Conservation (phyloP, 2,329 filamentous ascomycete genomes). For the Botrytis aclada region DNA sequence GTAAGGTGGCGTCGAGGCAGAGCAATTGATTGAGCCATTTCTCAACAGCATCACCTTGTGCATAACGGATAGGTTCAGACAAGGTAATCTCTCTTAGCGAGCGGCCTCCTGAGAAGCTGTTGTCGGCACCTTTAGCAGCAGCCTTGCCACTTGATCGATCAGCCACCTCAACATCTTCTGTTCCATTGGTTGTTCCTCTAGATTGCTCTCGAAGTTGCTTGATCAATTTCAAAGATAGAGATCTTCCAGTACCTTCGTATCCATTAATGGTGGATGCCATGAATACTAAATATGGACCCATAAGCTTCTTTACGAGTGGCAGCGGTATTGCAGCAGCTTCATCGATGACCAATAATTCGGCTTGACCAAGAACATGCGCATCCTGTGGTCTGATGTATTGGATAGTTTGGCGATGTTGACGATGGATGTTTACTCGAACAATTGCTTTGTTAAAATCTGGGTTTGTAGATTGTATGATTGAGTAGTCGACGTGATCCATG, state of each 20-base stretch:
- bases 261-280: slow-evolving; percentile 99
- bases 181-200: slow-evolving; percentile 56
- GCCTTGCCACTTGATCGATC: slow-evolving; percentile 77
- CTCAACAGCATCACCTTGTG: slow-evolving; percentile 85
- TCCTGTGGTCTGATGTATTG: slow-evolving; percentile 98
- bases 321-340: slow-evolving; percentile 95
- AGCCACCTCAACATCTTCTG: slow-evolving; percentile 62
- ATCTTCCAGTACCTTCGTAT: slow-evolving; percentile 94
- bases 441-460: slow-evolving; percentile 99
- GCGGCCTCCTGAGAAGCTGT: slow-evolving; percentile 61
- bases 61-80: slow-evolving; percentile 91
- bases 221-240: slow-evolving; percentile 91
- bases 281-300: slow-evolving; percentile 96
- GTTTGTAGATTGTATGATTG: slow-evolving; percentile 96
- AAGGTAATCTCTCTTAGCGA: slow-evolving; percentile 89
- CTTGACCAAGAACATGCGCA: slow-evolving; percentile 89
- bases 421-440: slow-evolving; percentile 91
- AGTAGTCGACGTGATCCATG: slow-evolving; percentile 93
- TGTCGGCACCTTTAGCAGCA: slow-evolving; percentile 57
- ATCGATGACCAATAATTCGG: slow-evolving; percentile 92
- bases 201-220: slow-evolving; percentile 96
- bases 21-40: slow-evolving; percentile 94
- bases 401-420: slow-evolving; percentile 93
- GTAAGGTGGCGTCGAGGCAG: slow-evolving; percentile 88
- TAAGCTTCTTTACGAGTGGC: slow-evolving; percentile 85